phyloP scores from a whole-genome alignment of 2,329 filamentous ascomycete genomes.

The Penicillium sp. region DNA sequence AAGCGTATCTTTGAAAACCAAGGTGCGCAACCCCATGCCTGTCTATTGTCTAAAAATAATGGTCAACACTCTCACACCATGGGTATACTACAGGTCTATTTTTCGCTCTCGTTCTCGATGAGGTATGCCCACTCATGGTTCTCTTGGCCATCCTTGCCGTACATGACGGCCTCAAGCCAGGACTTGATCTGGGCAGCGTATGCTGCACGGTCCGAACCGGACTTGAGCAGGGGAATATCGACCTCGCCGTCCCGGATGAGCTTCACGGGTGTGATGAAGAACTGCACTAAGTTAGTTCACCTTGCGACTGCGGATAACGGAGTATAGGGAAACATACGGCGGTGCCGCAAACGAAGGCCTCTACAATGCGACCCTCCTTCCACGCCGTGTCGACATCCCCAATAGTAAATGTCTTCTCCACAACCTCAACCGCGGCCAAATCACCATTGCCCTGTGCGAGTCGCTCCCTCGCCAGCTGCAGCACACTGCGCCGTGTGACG shows the following conservation, averaged over 20 bases:
- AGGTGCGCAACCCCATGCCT: neutral
- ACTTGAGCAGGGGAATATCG: slow-evolving; percentile 60
- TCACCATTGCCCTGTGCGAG: slow-evolving; percentile 53
- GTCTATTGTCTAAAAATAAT: neutral
- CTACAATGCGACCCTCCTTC: slow-evolving; percentile 75
- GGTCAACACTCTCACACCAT: slow-evolving; percentile 1
- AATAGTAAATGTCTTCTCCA: slow-evolving; percentile 84
- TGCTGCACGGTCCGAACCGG: slow-evolving; percentile 35
- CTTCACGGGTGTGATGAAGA: slow-evolving; percentile 72
- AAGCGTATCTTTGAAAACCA: neutral
- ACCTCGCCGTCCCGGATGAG: slow-evolving; percentile 70
- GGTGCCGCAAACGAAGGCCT: slow-evolving; percentile 86
- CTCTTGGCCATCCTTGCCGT: slow-evolving; percentile 69
- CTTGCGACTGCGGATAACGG: neutral
- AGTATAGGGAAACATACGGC: slow-evolving; percentile 62
- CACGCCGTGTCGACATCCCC: slow-evolving; percentile 74
- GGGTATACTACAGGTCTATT: slow-evolving; percentile 18
- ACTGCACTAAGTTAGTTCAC: slow-evolving; percentile 52
- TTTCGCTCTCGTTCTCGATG: slow-evolving; percentile 62
- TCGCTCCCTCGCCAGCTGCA: slow-evolving; percentile 72
- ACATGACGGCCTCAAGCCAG: slow-evolving; percentile 76
- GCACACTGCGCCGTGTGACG: slow-evolving; percentile 79
- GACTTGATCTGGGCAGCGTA: slow-evolving; percentile 60
- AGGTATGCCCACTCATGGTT: slow-evolving; percentile 73
- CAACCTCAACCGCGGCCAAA: slow-evolving; percentile 75